Base-by-base conservation (phyloP, 2,329 filamentous ascomycete genomes). In the Cordyceps farinosa region DNA sequence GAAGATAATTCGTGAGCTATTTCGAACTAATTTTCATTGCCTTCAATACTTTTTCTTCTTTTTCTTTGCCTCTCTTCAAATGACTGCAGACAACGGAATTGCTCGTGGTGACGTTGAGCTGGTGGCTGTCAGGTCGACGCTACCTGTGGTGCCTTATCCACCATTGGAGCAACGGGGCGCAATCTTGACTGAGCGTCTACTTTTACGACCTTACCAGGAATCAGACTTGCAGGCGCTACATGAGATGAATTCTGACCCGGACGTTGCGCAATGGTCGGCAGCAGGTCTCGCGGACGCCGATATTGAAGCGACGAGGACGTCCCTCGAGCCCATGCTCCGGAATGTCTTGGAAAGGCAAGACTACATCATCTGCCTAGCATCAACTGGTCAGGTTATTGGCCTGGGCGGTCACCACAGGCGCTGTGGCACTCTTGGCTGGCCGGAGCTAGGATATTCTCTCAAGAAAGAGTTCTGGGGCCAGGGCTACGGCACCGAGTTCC, bases 191-290 rank as follows among this genome's bases (percentile, higher is more conserved):
- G 71, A 78, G 56, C 78, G 84, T 11, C 76, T 87, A 34, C 67
- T 82, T 34, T 68, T 87, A 53, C 78, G 83, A 17, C 79, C 82
- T 6, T 70, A 82, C 36, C 66, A 67, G 3, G 69, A 76, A 22
- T 74, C 78, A 2, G 84, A 88, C 70, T 74, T 82, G 1, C 72
- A 74, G 7, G 78, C 76, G 17, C 56, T 85, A 3, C 72, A 83
- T 63, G 72, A 73, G 22, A 75, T 88, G 59, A 80, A 84, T 40
- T 78, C 75, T 17, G 76, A 85, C 68, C 77, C 79, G 5, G 82
- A 84, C 66, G 82, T 86, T 50, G 88, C 88, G 84, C 70, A 70
- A 60, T 84, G 79, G 75, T 84, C 84, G 61, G 45, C 60, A 3
- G 45, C 47, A 64, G 77, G 76, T 63, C 54, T 65, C 17, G 54